Evolutionary conservation across 805 yeast genomes (phyloP).

Genomic region (Alloascoidea hylecoeti): DNA sequence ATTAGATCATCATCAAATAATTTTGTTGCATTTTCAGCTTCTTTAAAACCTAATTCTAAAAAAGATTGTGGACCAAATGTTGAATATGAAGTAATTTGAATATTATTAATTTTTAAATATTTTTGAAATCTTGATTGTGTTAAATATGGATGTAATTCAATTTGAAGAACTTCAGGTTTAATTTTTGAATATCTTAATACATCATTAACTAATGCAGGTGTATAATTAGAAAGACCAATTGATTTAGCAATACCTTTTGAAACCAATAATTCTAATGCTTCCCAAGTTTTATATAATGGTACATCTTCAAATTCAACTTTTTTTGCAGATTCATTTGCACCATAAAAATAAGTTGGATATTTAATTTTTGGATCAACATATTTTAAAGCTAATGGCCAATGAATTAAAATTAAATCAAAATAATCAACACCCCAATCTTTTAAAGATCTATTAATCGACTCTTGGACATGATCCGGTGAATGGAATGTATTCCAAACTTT

Average conservation of each 20-base stretch:
- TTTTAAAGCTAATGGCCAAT: conserved; percentile 34
- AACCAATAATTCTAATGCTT: conserved; percentile 57
- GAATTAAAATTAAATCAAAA: conserved; percentile 33
- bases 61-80: conserved; percentile 80
- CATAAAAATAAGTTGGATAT: conserved; percentile 19
- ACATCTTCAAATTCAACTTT: conserved; percentile 54
- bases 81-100: conserved; percentile 70
- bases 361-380: conserved; percentile 29
- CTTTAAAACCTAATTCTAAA: too few species aligned
- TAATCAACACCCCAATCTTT: conserved; percentile 29
- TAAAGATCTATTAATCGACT: conserved; percentile 35
- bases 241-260: conserved; percentile 54
- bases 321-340: conserved; percentile 24
- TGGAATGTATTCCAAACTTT: conserved; percentile 85
- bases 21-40: conserved; percentile 8
- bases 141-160: conserved; percentile 86
- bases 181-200: conserved; percentile 54
- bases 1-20: conserved; percentile 25
- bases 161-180: conserved; percentile 69
- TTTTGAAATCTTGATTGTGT: conserved; percentile 56
- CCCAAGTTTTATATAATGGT: conserved; percentile 64
- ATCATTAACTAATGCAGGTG: conserved; percentile 52
- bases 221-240: conserved; percentile 70
- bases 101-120: conserved; percentile 39
- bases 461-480: conserved; percentile 45